Evolutionary conservation across 768 basidiomycete genomes (phyloP).

Genomic region (Mycena indigotica): DNA sequence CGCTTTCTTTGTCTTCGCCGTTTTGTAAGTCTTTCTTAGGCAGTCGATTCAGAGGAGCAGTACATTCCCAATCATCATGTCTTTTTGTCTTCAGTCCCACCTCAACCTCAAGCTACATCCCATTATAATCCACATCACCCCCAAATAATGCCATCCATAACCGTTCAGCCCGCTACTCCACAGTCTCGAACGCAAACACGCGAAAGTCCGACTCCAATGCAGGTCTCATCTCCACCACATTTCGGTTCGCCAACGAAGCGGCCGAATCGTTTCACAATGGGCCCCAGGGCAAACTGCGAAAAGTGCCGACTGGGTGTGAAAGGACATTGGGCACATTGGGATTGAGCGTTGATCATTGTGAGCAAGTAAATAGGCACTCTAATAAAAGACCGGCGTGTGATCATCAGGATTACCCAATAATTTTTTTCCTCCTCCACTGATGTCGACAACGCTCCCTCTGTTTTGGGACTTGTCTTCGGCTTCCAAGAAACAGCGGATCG

Average conservation of each 20-base stretch:
- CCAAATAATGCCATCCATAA: conserved; percentile 21
- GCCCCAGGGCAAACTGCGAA: conserved; percentile 34
- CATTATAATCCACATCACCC: not conserved
- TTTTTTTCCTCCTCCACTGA: conserved; percentile 29
- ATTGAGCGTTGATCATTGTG: conserved; percentile 33
- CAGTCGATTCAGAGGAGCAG: conserved; percentile 29
- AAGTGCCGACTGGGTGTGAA: conserved; percentile 45
- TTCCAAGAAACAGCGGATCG: conserved; percentile 76
- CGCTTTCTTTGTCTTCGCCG: conserved; percentile 22
- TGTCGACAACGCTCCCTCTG: conserved; percentile 87
- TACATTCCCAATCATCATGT: conserved; percentile 13
- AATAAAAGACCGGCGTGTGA: not conserved
- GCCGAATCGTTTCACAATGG: conserved; percentile 37
- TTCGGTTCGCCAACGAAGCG: conserved; percentile 25
- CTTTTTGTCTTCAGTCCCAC: conserved; percentile 22
- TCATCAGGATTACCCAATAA: not conserved
- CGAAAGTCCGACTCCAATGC: conserved; percentile 27
- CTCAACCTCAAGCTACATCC: not conserved
- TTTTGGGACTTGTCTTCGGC: conserved; percentile 93
- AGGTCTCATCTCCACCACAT: conserved; percentile 28
- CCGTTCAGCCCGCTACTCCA: conserved; percentile 34
- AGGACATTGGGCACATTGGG: conserved; percentile 74
- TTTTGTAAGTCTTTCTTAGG: conserved; percentile 21
- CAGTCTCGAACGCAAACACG: conserved; percentile 23
- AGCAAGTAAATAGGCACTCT: too few relatives aligned